Conservation (phyloP, 352 stramenopile genomes). For the Blastocystis sp. region DNA sequence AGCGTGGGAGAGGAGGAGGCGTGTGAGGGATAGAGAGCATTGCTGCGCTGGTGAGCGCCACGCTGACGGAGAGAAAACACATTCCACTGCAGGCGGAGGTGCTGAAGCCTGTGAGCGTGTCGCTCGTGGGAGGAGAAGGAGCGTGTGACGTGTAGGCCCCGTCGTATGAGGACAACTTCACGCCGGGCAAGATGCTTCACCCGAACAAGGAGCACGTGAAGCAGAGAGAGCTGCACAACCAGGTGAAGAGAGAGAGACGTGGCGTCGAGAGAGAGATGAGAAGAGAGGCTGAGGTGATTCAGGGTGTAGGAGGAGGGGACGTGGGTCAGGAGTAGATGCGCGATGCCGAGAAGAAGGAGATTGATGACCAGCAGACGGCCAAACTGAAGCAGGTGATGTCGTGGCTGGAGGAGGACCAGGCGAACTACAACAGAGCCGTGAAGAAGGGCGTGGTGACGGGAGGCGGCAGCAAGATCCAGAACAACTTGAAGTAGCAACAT, state of each 20-base stretch:
- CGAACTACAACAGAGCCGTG: conserved; percentile 18
- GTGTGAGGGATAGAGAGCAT: conserved; percentile 1
- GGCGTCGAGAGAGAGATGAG: conserved; percentile 61
- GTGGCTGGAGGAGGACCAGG: conserved; percentile 64
- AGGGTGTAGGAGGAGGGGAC: neutral
- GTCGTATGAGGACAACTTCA: conserved; percentile 51
- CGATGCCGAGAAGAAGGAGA: conserved; percentile 45
- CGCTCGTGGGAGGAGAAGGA: neutral
- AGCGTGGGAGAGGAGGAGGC: neutral
- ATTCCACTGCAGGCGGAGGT: conserved; percentile 36
- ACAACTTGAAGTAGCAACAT: conserved; percentile 23
- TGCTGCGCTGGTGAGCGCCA: neutral
- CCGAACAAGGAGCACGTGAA: conserved; percentile 62
- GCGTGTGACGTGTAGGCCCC: neutral
- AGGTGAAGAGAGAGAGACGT: conserved; percentile 56
- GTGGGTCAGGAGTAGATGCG: conserved; percentile 5
- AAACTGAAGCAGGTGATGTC: conserved; percentile 71
- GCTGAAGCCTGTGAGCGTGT: conserved; percentile 37
- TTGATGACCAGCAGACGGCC: conserved; percentile 38
- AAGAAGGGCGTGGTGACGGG: conserved; percentile 40
- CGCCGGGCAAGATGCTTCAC: conserved; percentile 41
- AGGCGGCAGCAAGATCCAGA: conserved; percentile 8
- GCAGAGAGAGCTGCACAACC: conserved; percentile 37
- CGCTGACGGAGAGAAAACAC: conserved; percentile 28
- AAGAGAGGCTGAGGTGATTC: conserved; percentile 57